Evolutionary conservation across 352 stramenopile genomes (phyloP), one percentile per base, ranked within the genome.

Genomic region (Globisporangium acanthophoron): DNA sequence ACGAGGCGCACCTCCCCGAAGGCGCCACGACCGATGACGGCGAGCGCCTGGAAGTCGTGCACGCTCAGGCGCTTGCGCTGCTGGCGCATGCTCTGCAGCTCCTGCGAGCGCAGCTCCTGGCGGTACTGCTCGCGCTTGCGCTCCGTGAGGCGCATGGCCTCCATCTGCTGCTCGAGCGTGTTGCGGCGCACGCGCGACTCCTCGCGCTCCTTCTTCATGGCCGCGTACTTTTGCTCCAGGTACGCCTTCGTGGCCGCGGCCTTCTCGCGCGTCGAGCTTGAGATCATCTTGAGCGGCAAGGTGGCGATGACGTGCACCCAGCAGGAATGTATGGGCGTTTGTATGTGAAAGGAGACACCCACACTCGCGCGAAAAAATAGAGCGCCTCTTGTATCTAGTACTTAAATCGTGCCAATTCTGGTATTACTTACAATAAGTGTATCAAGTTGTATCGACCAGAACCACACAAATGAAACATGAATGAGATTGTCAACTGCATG

Each of bases 1-100:
- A 94, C 86, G 18, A 95, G 78, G 12, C 84, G 82, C 35, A 99
- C 98, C 67, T 99, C 97, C 31, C 98, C 98, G 69, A 99, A 99
- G 13, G 97, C 97, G n/a, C 98, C 98, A 29, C 96, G 73, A 5
- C 97, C 97, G 70, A 99, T 98, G 3, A 99, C 90, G 2, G 90
- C 90, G 1, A 99, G 76, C 33, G 89, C 93, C 61, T 99, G 87
- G 71, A 99, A 99, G 73, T 99, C 97, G 39, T 94, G 56, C 1
- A 92, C 83, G 3, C 70, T 76, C 12, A 95, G 69, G 6, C 82
- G 79, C 64, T 95, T 92, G 54, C 85, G 80, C 57, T 90, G 79
- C 49, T 95, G 83, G 0, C 83, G 81, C 58, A 95, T 78, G 64
- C 74, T 87, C 65, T 89, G 71, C 33, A 91, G 61, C 59, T 95